These are phyloP conservation scores for Echites panduratus DNA, from an alignment of 257 asterid species.

Conservation along the genomic window DNA sequence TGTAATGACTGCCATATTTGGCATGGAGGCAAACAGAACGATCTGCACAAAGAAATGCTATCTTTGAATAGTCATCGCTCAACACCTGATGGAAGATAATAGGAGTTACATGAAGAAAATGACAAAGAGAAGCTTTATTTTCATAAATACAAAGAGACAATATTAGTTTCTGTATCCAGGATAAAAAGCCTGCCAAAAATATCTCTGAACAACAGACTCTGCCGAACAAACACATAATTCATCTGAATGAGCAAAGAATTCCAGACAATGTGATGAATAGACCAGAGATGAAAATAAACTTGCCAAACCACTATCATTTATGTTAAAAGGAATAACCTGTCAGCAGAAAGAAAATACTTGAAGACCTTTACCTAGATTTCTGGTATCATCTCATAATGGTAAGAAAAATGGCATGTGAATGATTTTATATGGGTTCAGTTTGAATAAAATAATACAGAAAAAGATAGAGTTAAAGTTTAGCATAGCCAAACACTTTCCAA, in stretches of 20 bases:
- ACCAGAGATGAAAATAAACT: background rate
- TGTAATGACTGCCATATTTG: conserved; percentile 89
- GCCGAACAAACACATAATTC: background rate
- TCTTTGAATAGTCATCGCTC: conserved; percentile 86
- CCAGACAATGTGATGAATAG: background rate
- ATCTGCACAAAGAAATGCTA: conserved; percentile 93
- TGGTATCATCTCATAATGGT: background rate
- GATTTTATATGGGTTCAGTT: background rate
- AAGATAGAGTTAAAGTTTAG: background rate
- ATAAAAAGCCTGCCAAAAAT: background rate
- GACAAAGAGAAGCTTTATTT: background rate
- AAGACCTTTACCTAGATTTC: background rate
- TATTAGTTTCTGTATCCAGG: background rate
- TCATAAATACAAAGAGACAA: background rate
- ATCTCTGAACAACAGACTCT: background rate
- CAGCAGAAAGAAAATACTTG: background rate
- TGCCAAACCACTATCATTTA: background rate
- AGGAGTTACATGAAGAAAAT: background rate
- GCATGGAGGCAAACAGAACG: conserved; percentile 94
- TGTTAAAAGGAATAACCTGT: background rate
- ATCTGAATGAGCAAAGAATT: background rate
- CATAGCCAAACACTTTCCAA: background rate
- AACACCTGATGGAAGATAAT: conserved; percentile 43
- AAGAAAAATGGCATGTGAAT: background rate
- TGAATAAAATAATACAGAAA: background rate